Base-by-base conservation (phyloP, 129 eudicot species). In the Centrapalus pauciflorus region DNA sequence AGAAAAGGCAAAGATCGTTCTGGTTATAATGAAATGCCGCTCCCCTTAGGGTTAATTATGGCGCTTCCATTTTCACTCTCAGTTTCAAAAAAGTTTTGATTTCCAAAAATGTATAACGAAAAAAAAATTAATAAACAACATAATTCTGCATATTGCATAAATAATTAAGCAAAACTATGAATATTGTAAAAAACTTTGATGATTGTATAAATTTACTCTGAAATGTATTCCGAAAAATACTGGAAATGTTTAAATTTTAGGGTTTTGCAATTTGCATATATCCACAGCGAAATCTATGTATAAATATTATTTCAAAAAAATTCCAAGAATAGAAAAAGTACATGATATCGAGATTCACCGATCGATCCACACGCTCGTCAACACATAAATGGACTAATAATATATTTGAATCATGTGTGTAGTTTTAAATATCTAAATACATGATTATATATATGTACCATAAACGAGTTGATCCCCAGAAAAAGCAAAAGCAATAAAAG, bases 31-130 rank as follows among this genome's bases (percentile, higher is more conserved):
- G 61, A 19, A 30, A 32, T 54, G 27, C 40, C n/a, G 14, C 46
- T 40, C 60, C 45, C 58, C 45, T n/a, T 64, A n/a, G 67, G 29
- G 69, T 5, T 55, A 28, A 24, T 74, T 59, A 62, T 7, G 35
- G 63, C 48, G 84, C 74, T 50, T 74, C 84, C 84, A 79, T 76
- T 51, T 50, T 77, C 66, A 71, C 29, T 58, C 61, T 24, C 45
- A 16, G 41, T 37, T 58, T n/a, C n/a, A 51, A 54, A 46, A 65
- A 77, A 55, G 16, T 45, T 28, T 51, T 34, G n/a, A 11, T 43
- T 5, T 41, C 55, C 28, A 26, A n/a, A 54, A 29, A 17, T 10
- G 61, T 41, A 34, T 52, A 41, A 30, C 16, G 16, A 20, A 21
- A 32, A 29, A 34, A 48, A 23, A 23, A 52, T 17, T 8, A 32